Percentiles rank a stretch among this genome's conserved stretches.
Evolutionary conservation across 2,329 filamentous ascomycete species (phyloP).

Genomic region (Catunica adiposa): DNA sequence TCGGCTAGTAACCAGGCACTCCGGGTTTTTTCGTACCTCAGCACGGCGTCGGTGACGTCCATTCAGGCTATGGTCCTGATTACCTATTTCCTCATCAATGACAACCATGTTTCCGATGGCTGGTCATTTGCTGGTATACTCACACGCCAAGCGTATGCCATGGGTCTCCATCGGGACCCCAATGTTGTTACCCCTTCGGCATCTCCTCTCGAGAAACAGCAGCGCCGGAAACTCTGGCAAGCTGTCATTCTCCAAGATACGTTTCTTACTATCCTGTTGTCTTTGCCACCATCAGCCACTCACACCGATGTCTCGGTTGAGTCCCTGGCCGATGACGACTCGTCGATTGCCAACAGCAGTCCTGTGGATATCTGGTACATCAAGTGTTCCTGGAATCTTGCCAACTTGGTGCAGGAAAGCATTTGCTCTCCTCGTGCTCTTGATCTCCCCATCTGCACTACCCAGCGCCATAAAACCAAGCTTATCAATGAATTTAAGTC

Average conservation of each 20-base stretch:
- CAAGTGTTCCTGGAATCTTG: conserved; percentile 61
- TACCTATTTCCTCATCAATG: conserved; percentile 70
- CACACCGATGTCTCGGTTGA: conserved; percentile 67
- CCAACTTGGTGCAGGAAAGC: conserved; percentile 60
- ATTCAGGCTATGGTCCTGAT: conserved; percentile 69
- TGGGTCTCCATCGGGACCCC: conserved; percentile 65
- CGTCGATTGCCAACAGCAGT: conserved; percentile 39
- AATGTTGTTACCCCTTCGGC: conserved; percentile 55
- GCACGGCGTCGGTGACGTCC: conserved; percentile 53
- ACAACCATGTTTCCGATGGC: conserved; percentile 68
- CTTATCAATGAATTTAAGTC: conserved; percentile 53
- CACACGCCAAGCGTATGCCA: conserved; percentile 62
- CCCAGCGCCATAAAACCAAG: conserved; percentile 50
- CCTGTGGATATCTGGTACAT: conserved; percentile 56
- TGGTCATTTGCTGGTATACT: conserved; percentile 69
- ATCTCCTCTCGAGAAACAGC: conserved; percentile 56
- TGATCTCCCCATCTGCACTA: conserved; percentile 53
- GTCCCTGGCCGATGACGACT: conserved; percentile 48
- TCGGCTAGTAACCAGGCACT: conserved; percentile 66
- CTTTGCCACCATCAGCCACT: conserved; percentile 59
- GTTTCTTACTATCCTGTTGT: conserved; percentile 60
- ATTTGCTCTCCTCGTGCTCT: conserved; percentile 61
- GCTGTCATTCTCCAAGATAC: conserved; percentile 68
- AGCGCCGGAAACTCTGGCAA: conserved; percentile 67
- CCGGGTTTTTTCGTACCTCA: conserved; percentile 60